Conservation (phyloP, 169 alveolate genomes). For the Plasmodium berghei region DNA sequence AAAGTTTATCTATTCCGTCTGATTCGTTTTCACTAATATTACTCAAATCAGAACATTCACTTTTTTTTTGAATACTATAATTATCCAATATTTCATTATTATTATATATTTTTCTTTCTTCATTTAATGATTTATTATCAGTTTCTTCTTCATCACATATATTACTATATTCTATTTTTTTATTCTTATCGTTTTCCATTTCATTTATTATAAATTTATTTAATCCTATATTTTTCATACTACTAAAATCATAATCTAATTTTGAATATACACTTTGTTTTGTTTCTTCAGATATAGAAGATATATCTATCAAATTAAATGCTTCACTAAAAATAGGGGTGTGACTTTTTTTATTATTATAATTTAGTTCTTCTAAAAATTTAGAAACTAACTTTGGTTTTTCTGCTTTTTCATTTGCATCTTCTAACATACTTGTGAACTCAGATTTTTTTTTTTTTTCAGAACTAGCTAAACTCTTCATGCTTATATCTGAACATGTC, state of each 20-base stretch:
- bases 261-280: constrained; percentile 42
- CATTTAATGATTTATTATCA: background rate
- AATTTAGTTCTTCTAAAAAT: constrained; percentile 46
- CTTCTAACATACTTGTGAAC: background rate
- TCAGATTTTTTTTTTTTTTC: background rate
- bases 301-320: constrained; percentile 17
- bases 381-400: constrained; percentile 45
- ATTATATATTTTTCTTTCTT: background rate
- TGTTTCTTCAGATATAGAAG: constrained; percentile 29
- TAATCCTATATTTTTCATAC: background rate
- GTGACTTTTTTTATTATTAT: constrained; percentile 46
- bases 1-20: constrained; percentile 38
- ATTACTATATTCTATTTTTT: background rate
- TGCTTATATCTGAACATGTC: background rate
- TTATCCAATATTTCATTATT: constrained; percentile 16
- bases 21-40: constrained; percentile 29
- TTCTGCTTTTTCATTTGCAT: background rate
- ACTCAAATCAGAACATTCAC: background rate
- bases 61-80: background rate
- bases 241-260: constrained; percentile 18
- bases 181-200: background rate
- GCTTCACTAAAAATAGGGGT: background rate
- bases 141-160: background rate
- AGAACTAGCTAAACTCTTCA: background rate
- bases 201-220: background rate